A percentile compares a stretch with the other conserved stretches of the same genome.
phyloP scores from a whole-genome alignment of 2,329 filamentous ascomycete species.

The Plectosphaerella sp. region DNA sequence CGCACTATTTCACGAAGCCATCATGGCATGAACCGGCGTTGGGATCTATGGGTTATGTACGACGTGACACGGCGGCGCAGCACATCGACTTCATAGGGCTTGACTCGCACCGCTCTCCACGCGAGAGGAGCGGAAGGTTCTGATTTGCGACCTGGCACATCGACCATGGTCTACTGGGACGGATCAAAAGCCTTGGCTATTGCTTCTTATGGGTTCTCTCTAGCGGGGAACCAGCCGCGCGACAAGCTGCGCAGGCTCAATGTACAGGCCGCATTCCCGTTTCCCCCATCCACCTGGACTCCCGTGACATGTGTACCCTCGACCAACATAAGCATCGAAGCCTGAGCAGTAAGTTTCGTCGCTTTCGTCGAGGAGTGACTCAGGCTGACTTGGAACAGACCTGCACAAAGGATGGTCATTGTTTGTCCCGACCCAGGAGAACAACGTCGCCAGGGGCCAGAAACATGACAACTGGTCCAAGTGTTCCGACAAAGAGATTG shows the following conservation, averaged over 20 bases:
- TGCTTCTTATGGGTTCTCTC: constrained; percentile 3
- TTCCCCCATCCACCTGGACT: constrained; percentile 7
- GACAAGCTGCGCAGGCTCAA: not conserved
- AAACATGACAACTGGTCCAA: too few relatives aligned
- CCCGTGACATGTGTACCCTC: constrained; percentile 1
- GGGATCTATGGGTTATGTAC: constrained; percentile 11
- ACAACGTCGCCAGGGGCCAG: too few relatives aligned
- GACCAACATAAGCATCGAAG: too few relatives aligned
- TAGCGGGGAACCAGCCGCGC: not conserved
- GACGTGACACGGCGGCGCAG: not conserved
- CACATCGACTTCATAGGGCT: too few relatives aligned
- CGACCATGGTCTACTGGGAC: not conserved
- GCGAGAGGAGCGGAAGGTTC: constrained; percentile 1
- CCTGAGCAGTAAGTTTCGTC: too few relatives aligned
- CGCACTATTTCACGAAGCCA: not conserved
- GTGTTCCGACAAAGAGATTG: too few relatives aligned
- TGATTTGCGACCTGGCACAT: constrained; percentile 8
- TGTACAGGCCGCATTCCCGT: constrained; percentile 8
- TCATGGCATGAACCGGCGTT: constrained; percentile 14
- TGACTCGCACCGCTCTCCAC: too few relatives aligned
- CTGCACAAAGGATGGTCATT: too few relatives aligned
- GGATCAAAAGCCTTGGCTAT: constrained; percentile 5
- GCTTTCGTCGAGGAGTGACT: too few relatives aligned
- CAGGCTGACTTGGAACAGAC: too few relatives aligned
- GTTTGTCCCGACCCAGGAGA: too few relatives aligned